Evolutionary conservation across 768 basidiomycete species (phyloP).

Genomic region (Amanita rubescens): DNA sequence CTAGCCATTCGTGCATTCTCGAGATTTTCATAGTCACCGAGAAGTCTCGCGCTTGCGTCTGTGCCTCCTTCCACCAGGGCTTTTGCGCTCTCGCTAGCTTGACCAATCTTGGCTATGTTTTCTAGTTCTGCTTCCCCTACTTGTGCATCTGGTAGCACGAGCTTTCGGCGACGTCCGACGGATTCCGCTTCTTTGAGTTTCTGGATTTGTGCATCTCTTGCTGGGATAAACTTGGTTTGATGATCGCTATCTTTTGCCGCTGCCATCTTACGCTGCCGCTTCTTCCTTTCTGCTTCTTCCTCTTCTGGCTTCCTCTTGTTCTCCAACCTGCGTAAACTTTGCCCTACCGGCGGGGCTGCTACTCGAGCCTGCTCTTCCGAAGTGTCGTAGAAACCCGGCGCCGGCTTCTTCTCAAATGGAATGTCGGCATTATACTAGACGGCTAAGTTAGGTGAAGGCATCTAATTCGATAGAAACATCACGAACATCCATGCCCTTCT

Average conservation of each 20-base stretch:
- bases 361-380: slow-evolving; percentile 86
- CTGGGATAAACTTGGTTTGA: slow-evolving; percentile 94
- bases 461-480: neutral
- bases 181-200: slow-evolving; percentile 97
- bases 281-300: slow-evolving; percentile 89
- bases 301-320: slow-evolving; percentile 93
- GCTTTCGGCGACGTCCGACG: slow-evolving; percentile 79
- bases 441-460: slow-evolving; percentile 3
- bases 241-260: slow-evolving; percentile 63
- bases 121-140: slow-evolving; percentile 93
- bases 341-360: slow-evolving; percentile 85
- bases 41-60: slow-evolving; percentile 75
- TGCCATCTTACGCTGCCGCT: slow-evolving; percentile 66
- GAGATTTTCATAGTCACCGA: slow-evolving; percentile 90
- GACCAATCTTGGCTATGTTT: slow-evolving; percentile 97
- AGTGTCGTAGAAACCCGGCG: slow-evolving; percentile 95
- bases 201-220: slow-evolving; percentile 95
- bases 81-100: slow-evolving; percentile 84
- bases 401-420: slow-evolving; percentile 96
- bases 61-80: slow-evolving; percentile 75
- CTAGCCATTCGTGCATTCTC: slow-evolving; percentile 86
- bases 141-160: slow-evolving; percentile 82
- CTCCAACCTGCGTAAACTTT: slow-evolving; percentile 84
- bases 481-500: slow-evolving; percentile 95
- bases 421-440: slow-evolving; percentile 93